Percentiles rank a stretch among this genome's conserved stretches.
phyloP scores from a whole-genome alignment of 2,329 filamentous ascomycete genomes.

The Aspergillus sp. region DNA sequence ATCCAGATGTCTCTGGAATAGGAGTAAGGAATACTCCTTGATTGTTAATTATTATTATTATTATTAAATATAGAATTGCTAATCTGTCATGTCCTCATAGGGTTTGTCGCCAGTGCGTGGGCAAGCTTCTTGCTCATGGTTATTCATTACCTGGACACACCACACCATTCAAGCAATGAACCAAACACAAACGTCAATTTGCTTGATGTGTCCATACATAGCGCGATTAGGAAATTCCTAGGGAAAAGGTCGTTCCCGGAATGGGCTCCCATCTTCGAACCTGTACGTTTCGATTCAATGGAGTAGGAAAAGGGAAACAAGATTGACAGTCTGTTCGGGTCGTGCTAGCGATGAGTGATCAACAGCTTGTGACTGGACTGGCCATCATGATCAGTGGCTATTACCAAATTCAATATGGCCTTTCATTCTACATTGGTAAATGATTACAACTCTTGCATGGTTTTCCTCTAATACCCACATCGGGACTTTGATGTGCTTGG shows the following conservation, averaged over 20 bases:
- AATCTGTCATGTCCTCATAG: background rate
- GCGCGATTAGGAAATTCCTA: background rate
- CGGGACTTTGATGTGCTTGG: background rate
- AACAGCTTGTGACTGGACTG: background rate
- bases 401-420: background rate
- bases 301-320: too few species aligned
- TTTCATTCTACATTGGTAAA: background rate
- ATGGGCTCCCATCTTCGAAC: background rate
- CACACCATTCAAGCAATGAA: too few species aligned
- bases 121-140: background rate
- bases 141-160: background rate
- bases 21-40: too few species aligned
- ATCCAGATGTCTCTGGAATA: background rate
- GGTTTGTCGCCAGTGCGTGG: background rate
- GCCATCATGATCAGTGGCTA: constrained; percentile 1
- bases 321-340: background rate
- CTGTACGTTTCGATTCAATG: background rate
- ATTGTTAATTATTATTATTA: background rate
- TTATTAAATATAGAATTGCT: background rate
- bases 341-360: background rate
- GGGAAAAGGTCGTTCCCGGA: too few species aligned
- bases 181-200: too few species aligned
- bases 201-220: background rate
- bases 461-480: background rate
- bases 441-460: background rate